phyloP scores from a whole-genome alignment of 192 early-diverging fungal species.

The Coemansia reversa region DNA sequence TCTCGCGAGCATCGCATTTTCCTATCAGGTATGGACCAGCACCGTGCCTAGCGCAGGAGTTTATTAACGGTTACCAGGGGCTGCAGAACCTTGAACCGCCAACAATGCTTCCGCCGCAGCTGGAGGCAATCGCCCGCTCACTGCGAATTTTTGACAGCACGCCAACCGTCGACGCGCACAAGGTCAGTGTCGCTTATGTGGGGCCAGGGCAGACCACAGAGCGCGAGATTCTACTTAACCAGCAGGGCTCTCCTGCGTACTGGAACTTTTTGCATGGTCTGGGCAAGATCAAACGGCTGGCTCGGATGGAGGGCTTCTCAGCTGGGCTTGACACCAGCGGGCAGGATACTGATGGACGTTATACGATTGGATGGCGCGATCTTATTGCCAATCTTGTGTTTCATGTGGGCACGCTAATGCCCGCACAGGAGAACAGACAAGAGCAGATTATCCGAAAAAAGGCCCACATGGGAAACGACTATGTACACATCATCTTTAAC shows the following conservation, averaged over 20 bases:
- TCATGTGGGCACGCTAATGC: constrained; percentile 95
- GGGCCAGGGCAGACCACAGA: constrained; percentile 83
- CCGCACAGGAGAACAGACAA: constrained; percentile 62
- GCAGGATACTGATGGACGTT: constrained; percentile 80
- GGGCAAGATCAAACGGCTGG: constrained; percentile 72
- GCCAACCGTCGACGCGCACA: constrained; percentile 90
- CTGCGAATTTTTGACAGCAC: constrained; percentile 83
- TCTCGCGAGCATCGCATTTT: constrained; percentile 18
- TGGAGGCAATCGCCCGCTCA: constrained; percentile 70
- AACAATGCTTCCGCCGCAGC: constrained; percentile 65
- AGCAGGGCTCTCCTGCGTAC: constrained; percentile 83
- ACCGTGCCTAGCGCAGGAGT: constrained; percentile 49
- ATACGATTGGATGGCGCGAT: constrained; percentile 79
- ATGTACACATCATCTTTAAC: constrained; percentile 91
- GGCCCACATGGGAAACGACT: constrained; percentile 97
- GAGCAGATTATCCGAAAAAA: constrained; percentile 91
- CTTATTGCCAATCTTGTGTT: constrained; percentile 87
- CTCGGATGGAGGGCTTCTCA: constrained; percentile 68
- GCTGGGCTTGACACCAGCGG: constrained; percentile 83
- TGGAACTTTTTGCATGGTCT: constrained; percentile 79
- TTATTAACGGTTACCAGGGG: constrained; percentile 68
- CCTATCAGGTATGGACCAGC: constrained; percentile 41
- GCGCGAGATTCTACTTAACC: constrained; percentile 83
- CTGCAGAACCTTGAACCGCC: constrained; percentile 59
- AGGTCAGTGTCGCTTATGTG: constrained; percentile 93